Evolutionary conservation across 768 basidiomycete species (phyloP), one percentile per base, ranked within the genome.

Genomic region (Phanerochaete sordida): DNA sequence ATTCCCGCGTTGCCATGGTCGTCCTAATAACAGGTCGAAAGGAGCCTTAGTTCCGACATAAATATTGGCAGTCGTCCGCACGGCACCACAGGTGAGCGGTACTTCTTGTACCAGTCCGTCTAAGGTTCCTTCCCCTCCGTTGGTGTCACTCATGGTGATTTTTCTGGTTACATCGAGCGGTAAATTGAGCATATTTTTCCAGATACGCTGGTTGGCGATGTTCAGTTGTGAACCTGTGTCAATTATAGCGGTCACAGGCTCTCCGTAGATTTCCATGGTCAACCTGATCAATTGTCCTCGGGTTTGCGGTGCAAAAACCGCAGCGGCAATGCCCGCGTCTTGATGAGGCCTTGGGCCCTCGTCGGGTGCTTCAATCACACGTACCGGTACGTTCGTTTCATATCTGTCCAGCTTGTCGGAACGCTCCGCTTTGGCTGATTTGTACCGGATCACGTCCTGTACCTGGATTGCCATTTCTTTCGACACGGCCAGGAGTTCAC

Each of bases 101-200:
- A 71, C 68, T 21, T 62, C 59, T 2, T 54, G 23, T 6, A 69
- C 62, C 31, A 67, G 49, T n/a, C 72, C 72, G 45, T 52, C 47
- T 11, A 70, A 49, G 2, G 57, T 30, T 0, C 66, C 65, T 48
- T 62, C 56, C 1, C 67, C 68, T 1, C 72, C 71, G 60, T 72
- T 75, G 0, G 70, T 71, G 53, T 75, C 73, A n/a, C 59, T 56
- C 60, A 67, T 60, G 4, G 16, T 24, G 2, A 57, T 47, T 15
- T 27, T 13, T 7, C 45, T 15, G 3, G 45, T 43, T 4, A 57
- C n/a, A 30, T 57, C 56, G 44, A 57, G 47, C 16, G 56, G 56
- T 23, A 44, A 1, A 6, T 24, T 44, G 6, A 56, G 21, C 13
- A 44, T 44, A 23, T 23, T 5, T 44, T 56, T 39, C 39, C 39